Conservation (phyloP, 495 filamentous ascomycete genomes). For the Penicillium dipodomyicola region DNA sequence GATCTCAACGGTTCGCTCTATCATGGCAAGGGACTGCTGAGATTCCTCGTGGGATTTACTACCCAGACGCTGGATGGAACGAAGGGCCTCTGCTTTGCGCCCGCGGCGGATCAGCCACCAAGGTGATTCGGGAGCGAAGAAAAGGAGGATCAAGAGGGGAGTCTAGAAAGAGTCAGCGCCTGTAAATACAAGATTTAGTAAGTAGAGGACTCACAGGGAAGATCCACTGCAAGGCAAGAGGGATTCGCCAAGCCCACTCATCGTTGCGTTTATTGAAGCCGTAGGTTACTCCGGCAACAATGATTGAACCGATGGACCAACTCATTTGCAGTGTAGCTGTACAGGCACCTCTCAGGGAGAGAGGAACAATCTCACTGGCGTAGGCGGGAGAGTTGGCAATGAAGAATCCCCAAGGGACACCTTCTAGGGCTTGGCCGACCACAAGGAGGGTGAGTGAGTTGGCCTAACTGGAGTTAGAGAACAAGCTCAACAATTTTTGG, state of each 20-base stretch:
- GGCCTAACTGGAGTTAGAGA: slow-evolving; percentile 26
- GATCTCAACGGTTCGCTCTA: slow-evolving; percentile 66
- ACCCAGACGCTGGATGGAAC: slow-evolving; percentile 60
- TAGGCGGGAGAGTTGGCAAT: slow-evolving; percentile 71
- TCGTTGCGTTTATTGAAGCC: slow-evolving; percentile 49
- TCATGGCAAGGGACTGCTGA: slow-evolving; percentile 68
- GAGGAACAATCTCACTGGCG: slow-evolving; percentile 66
- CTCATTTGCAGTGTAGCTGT: slow-evolving; percentile 72
- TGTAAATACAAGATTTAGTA: not conserved
- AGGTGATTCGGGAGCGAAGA: slow-evolving; percentile 64
- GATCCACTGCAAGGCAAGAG: slow-evolving; percentile 73
- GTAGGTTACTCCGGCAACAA: slow-evolving; percentile 64
- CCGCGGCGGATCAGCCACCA: slow-evolving; percentile 60
- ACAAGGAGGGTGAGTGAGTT: slow-evolving; percentile 59
- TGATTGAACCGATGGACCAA: slow-evolving; percentile 69
- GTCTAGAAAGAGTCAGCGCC: slow-evolving; percentile 24
- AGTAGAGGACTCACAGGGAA: slow-evolving; percentile 50
- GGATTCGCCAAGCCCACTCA: slow-evolving; percentile 57
- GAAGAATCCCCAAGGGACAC: slow-evolving; percentile 73
- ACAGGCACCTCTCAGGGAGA: slow-evolving; percentile 60
- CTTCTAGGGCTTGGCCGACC: slow-evolving; percentile 66
- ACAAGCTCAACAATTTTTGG: not conserved
- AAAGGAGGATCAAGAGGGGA: slow-evolving; percentile 62
- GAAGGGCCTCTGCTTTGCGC: slow-evolving; percentile 59
- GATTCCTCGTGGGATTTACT: slow-evolving; percentile 53